These are phyloP conservation scores for Fraxinus latifolia DNA, from an alignment of 305 asterid genomes.

Conservation along the genomic window DNA sequence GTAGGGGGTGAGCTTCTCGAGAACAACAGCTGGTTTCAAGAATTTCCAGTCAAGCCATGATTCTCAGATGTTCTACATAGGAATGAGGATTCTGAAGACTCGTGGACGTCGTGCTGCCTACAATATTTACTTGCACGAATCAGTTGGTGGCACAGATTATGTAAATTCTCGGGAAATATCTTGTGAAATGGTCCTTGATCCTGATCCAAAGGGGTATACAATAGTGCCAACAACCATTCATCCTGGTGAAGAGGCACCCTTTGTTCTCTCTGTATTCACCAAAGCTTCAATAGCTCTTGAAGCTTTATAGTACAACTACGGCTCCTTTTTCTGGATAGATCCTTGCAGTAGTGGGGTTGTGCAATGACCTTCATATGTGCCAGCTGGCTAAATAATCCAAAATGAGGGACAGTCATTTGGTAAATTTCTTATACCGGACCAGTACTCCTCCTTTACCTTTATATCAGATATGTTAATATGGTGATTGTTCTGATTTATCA, in stretches of 20 bases:
- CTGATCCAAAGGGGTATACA: constrained; percentile 97
- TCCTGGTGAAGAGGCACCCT: constrained; percentile 99
- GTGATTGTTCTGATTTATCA: neutral
- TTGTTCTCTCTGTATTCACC: constrained; percentile 92
- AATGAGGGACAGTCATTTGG: constrained; percentile 27
- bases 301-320: constrained; percentile 53
- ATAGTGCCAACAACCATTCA: constrained; percentile 96
- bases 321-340: constrained; percentile 21
- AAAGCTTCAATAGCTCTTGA: constrained; percentile 83
- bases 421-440: constrained; percentile 24
- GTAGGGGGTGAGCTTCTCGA: constrained; percentile 98
- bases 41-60: constrained; percentile 96
- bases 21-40: constrained; percentile 96
- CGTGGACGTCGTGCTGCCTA: constrained; percentile 96
- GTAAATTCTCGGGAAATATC: constrained; percentile 98
- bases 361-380: constrained; percentile 27
- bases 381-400: constrained; percentile 13
- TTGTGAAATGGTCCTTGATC: constrained; percentile 97
- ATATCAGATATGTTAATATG: neutral
- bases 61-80: constrained; percentile 93
- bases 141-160: constrained; percentile 97
- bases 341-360: constrained; percentile 19
- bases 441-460: neutral
- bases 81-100: constrained; percentile 94
- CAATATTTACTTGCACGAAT: constrained; percentile 91